Conservation (phyloP, 2,329 filamentous ascomycete species). For the Aureobasidium sp. region DNA sequence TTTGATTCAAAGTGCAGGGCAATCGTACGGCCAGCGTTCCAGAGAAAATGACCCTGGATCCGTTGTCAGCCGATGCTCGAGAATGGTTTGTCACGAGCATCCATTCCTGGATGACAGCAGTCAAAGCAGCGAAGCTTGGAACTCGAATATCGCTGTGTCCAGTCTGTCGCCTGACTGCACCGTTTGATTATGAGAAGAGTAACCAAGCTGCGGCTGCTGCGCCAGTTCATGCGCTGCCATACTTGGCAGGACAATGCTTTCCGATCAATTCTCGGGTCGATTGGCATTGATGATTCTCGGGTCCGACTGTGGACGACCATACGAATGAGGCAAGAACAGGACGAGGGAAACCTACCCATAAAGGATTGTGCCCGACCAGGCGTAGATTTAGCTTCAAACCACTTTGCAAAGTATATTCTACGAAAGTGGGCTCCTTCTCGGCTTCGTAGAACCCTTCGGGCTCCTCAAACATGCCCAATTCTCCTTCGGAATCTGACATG, state of each 20-base stretch:
- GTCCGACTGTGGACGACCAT: not conserved
- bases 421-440: slow-evolving; percentile 64
- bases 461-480: slow-evolving; percentile 61
- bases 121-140: not conserved
- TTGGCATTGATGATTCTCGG: not conserved
- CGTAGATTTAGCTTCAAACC: slow-evolving; percentile 60
- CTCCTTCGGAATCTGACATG: slow-evolving; percentile 20
- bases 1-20: slow-evolving; percentile 68
- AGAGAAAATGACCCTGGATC: slow-evolving; percentile 66
- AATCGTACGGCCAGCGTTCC: slow-evolving; percentile 78
- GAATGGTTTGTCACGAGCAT: too few relatives aligned
- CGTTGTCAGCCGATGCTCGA: not conserved
- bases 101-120: not conserved
- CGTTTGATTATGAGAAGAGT: not conserved
- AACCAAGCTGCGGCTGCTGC: not conserved
- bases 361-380: slow-evolving; percentile 76
- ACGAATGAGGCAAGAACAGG: not conserved
- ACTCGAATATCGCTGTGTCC: not conserved
- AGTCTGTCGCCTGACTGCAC: not conserved
- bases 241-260: too few relatives aligned
- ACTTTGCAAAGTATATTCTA: slow-evolving; percentile 59
- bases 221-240: not conserved
- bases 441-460: slow-evolving; percentile 73
- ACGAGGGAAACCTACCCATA: slow-evolving; percentile 52
- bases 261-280: not conserved